Percentiles rank a stretch among this genome's conserved stretches.
phyloP scores from a whole-genome alignment of 164 flowering plant species.

The Euptelea pleiosperma region DNA sequence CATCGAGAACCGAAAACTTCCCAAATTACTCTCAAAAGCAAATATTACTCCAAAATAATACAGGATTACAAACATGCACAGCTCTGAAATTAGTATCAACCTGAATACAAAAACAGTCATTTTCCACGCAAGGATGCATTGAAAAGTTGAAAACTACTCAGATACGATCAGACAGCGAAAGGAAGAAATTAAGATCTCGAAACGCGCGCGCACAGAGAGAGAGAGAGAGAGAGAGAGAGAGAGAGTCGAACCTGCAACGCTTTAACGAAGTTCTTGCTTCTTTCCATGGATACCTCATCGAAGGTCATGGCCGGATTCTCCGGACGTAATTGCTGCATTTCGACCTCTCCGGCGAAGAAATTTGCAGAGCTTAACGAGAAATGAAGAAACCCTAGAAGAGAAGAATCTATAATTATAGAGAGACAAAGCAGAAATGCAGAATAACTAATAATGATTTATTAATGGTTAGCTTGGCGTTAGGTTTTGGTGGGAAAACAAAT shows the following conservation, averaged over 20 bases:
- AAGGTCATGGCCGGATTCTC: conserved; percentile 59
- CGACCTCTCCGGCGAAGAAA: conserved; percentile 12
- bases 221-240: background rate
- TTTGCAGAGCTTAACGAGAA: background rate
- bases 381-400: background rate
- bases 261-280: conserved; percentile 78
- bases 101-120: background rate
- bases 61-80: background rate
- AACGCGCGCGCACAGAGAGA: background rate
- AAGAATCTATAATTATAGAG: conserved; percentile 1
- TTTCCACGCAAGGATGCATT: background rate
- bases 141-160: conserved; percentile 2
- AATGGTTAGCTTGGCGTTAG: conserved; percentile 19
- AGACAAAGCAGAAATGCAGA: background rate
- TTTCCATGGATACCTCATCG: conserved; percentile 87
- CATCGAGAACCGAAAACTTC: background rate
- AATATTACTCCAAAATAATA: background rate
- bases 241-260: conserved; percentile 61
- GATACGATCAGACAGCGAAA: conserved; percentile 13
- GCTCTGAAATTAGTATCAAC: background rate
- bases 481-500: conserved; percentile 28
- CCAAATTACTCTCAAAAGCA: too few species aligned
- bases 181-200: too few species aligned
- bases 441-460: background rate
- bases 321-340: conserved; percentile 32